These are phyloP conservation scores for Clarireedia hainanense DNA, from an alignment of 2,329 filamentous ascomycete genomes.

Conservation along the genomic window DNA sequence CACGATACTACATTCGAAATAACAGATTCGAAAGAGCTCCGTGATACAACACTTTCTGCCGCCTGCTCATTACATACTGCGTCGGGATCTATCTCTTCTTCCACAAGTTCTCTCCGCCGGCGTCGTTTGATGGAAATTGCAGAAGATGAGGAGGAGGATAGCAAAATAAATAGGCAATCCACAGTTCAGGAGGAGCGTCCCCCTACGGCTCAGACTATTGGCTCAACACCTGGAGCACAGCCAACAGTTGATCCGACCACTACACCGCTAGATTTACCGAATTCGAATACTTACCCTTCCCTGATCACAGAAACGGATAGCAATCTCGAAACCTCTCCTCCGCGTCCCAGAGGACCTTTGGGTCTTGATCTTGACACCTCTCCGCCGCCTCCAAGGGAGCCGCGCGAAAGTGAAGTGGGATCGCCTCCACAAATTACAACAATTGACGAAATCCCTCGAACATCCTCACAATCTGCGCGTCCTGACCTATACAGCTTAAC, in stretches of 20 bases:
- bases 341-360: constrained; percentile 4
- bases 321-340: constrained; percentile 23
- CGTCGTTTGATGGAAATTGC: constrained; percentile 82
- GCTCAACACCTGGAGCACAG: constrained; percentile 12
- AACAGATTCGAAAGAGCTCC: constrained; percentile 65
- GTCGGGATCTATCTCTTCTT: constrained; percentile 77
- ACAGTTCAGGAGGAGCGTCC: constrained; percentile 39
- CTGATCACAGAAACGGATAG: constrained; percentile 13
- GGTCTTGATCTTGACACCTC: constrained; percentile 5
- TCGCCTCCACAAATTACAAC: constrained; percentile 17
- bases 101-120: constrained; percentile 68
- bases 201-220: constrained; percentile 21
- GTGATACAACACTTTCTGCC: constrained; percentile 78
- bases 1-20: constrained; percentile 83
- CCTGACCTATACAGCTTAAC: constrained; percentile 43
- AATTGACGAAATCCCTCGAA: constrained; percentile 20
- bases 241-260: constrained; percentile 9
- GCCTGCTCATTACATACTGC: constrained; percentile 86
- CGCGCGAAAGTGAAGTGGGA: constrained; percentile 10
- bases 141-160: constrained; percentile 69
- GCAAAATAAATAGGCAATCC: constrained; percentile 52
- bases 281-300: constrained; percentile 12
- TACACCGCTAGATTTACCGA: constrained; percentile 12
- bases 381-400: constrained; percentile 14
- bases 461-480: constrained; percentile 43